Evolutionary conservation across 352 stramenopile genomes (phyloP), one percentile per base, ranked within the genome.

Genomic region (Pythium periplocum): DNA sequence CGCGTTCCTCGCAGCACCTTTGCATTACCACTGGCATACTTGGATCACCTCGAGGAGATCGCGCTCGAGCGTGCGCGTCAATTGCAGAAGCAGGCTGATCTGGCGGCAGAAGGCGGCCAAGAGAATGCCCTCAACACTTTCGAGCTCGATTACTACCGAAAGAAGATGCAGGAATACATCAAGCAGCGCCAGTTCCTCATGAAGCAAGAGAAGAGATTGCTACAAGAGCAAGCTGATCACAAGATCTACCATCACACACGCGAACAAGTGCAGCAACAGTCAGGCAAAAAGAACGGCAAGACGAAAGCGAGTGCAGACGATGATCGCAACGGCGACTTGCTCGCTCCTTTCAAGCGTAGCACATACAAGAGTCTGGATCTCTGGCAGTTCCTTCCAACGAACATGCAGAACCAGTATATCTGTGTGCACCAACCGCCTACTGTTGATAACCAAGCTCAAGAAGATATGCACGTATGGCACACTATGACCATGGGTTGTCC

Each of bases 401-500:
- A 94, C 65, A 89, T 94, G 79, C 83, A 94, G 61, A 71, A 91
- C 52, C 81, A 91, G 60, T 91, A 87, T 49, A 53, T 91, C 1
- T 84, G 68, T 55, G 73, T 73, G 41, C 69, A 76, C 48, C 72
- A 83, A 32, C 72, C 78, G 4, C 54, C 62, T 26, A 48, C 52
- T 17, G 38, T 34, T 4, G 61, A 57, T 47, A 53, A 64, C 40
- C 37, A 38, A 37, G 52, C 33, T 38, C 53, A 45, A 54, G 48
- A 48, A 2, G 8, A 40, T 3, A 69, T 71, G 36, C 83, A 87
- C 41, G 81, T 83, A 39, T 91, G 81, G 81, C 81, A 91, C 57
- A 93, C 83, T 4, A 90, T 93, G 76, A 93, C 83, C 1, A 93
- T 93, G 83, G 83, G 83, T 17, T 89, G 78, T 44, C 80, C 80